These are phyloP conservation scores for Penicillium sp. DNA, from an alignment of 2,329 filamentous ascomycete genomes.

Conservation along the genomic window DNA sequence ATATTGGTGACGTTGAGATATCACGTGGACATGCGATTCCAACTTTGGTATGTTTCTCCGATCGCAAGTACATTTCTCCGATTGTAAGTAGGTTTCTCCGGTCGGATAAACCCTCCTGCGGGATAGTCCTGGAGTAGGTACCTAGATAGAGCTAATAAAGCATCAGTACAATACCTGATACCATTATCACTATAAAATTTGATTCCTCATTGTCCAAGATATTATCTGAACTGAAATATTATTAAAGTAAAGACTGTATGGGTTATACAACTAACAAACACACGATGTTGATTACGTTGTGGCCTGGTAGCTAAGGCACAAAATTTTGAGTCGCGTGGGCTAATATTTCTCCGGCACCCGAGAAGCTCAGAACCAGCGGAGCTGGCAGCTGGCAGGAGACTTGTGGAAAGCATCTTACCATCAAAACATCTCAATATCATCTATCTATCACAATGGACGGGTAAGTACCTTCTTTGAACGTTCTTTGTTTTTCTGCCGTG, in stretches of 20 bases:
- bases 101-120: neutral
- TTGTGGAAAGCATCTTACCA: slow-evolving; percentile 8
- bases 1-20: neutral
- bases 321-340: neutral
- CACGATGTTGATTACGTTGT: neutral
- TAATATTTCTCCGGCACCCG: slow-evolving; percentile 1
- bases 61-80: neutral
- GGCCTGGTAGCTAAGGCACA: neutral
- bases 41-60: neutral
- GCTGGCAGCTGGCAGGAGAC: slow-evolving; percentile 1
- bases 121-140: neutral
- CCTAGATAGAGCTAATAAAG: neutral
- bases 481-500: neutral
- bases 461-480: slow-evolving; percentile 21
- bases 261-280: neutral
- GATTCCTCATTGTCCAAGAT: too few species aligned
- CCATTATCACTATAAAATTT: too few species aligned
- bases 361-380: slow-evolving; percentile 9
- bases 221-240: too few species aligned
- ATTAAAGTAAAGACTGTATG: neutral
- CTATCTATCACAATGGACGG: slow-evolving; percentile 36
- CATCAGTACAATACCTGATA: neutral
- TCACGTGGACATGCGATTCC: neutral
- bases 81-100: too few species aligned
- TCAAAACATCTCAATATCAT: neutral